These are phyloP conservation scores for Penicillium steckii DNA, from an alignment of 495 filamentous ascomycete species.

Conservation along the genomic window DNA sequence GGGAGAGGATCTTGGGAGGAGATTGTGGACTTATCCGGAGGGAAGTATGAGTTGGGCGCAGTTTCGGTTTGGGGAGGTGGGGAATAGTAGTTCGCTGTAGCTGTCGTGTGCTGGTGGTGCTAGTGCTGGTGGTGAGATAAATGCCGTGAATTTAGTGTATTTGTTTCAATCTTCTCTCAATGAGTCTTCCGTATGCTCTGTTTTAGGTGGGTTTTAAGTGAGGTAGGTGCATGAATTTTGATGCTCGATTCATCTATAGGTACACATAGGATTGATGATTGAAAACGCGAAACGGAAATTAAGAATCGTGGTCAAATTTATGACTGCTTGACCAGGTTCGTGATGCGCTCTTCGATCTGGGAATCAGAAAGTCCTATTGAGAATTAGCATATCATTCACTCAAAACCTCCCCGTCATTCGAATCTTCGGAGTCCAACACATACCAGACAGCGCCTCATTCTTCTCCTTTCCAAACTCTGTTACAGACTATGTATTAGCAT, in stretches of 20 bases:
- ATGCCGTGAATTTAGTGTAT: too few relatives aligned
- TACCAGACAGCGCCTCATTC: conserved; percentile 77
- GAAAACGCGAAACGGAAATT: conserved; percentile 4
- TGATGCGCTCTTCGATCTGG: conserved; percentile 87
- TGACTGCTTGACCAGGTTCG: conserved; percentile 71
- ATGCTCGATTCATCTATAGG: conserved; percentile 42
- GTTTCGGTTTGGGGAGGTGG: conserved; percentile 69
- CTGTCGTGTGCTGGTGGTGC: conserved; percentile 7
- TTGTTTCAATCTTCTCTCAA: background rate
- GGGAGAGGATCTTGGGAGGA: conserved; percentile 58
- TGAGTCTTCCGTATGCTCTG: background rate
- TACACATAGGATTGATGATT: conserved; percentile 38
- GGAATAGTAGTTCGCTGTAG: conserved; percentile 21
- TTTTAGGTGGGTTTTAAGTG: background rate
- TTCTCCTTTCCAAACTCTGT: conserved; percentile 87
- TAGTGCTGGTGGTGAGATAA: background rate
- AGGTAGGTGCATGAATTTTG: background rate
- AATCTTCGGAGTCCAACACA: conserved; percentile 4
- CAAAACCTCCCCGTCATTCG: background rate
- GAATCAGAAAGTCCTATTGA: conserved; percentile 77
- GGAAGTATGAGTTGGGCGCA: conserved; percentile 71
- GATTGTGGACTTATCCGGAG: conserved; percentile 65
- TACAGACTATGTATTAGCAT: background rate
- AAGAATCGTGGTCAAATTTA: conserved; percentile 18
- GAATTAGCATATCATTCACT: conserved; percentile 13